These are phyloP conservation scores for Fusarium goolgardi DNA, from an alignment of 2,329 filamentous ascomycete species.

Conservation along the genomic window DNA sequence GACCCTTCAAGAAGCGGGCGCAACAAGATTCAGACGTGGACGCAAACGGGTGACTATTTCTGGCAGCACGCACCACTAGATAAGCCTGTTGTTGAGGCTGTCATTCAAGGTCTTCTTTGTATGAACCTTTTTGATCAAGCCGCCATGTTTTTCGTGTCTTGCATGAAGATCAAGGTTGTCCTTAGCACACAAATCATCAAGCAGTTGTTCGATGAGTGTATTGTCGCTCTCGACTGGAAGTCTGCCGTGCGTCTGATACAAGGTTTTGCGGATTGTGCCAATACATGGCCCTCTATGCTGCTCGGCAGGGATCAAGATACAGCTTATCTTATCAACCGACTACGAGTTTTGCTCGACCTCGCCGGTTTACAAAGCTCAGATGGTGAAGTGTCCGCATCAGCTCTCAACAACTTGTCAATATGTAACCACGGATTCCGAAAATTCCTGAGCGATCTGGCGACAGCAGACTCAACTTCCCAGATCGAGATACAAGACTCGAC, in stretches of 20 bases:
- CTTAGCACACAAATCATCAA: slow-evolving; percentile 51
- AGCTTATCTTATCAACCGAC: slow-evolving; percentile 48
- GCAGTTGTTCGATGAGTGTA: slow-evolving; percentile 57
- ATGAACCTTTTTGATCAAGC: slow-evolving; percentile 60
- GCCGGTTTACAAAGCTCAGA: slow-evolving; percentile 47
- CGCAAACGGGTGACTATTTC: slow-evolving; percentile 51
- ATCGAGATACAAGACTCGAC: slow-evolving; percentile 1
- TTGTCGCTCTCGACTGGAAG: slow-evolving; percentile 56
- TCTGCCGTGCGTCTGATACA: slow-evolving; percentile 50
- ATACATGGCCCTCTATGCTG: slow-evolving; percentile 47
- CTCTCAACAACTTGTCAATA: slow-evolving; percentile 46
- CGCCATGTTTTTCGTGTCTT: slow-evolving; percentile 55
- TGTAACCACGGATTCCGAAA: slow-evolving; percentile 35
- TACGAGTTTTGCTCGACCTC: slow-evolving; percentile 53
- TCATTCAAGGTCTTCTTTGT: slow-evolving; percentile 62
- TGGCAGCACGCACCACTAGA: slow-evolving; percentile 56
- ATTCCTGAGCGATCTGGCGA: slow-evolving; percentile 43
- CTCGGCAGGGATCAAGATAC: slow-evolving; percentile 37
- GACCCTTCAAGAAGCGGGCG: slow-evolving; percentile 41
- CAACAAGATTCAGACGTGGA: slow-evolving; percentile 38
- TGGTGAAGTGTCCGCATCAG: slow-evolving; percentile 14
- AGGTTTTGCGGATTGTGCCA: slow-evolving; percentile 42
- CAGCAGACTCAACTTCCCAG: slow-evolving; percentile 23
- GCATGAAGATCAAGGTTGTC: slow-evolving; percentile 52
- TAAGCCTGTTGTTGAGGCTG: slow-evolving; percentile 56